Conservation (phyloP, 805 yeast species). For the Pichia eremophila region DNA sequence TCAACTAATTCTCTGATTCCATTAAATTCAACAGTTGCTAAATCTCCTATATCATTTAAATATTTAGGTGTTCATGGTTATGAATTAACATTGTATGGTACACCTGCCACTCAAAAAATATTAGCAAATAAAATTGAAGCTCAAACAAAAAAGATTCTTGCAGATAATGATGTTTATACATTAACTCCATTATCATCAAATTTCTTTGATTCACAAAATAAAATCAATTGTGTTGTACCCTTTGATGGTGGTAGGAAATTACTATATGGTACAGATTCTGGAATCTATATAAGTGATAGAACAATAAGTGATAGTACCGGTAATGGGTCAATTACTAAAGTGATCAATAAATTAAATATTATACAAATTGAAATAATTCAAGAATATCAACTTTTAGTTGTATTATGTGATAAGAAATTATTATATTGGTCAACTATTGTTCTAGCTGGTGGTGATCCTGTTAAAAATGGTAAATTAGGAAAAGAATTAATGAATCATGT, state of each 20-base stretch:
- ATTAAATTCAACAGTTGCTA: slow-evolving; percentile 21
- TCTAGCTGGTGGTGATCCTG: slow-evolving; percentile 37
- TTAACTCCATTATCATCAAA: slow-evolving; percentile 65
- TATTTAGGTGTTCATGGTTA: slow-evolving; percentile 48
- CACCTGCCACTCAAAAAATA: slow-evolving; percentile 63
- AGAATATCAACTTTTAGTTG: slow-evolving; percentile 75
- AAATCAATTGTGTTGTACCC: slow-evolving; percentile 86
- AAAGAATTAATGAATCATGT: slow-evolving; percentile 83
- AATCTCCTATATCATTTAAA: slow-evolving; percentile 41
- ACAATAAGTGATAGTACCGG: slow-evolving; percentile 26
- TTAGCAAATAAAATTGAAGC: slow-evolving; percentile 68
- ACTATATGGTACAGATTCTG: slow-evolving; percentile 85
- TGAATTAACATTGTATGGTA: slow-evolving; percentile 43
- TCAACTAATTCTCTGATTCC: slow-evolving; percentile 12
- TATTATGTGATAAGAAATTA: slow-evolving; percentile 72
- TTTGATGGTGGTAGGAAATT: slow-evolving; percentile 90
- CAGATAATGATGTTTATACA: slow-evolving; percentile 70
- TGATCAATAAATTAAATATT: slow-evolving; percentile 66
- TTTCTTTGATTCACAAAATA: slow-evolving; percentile 63
- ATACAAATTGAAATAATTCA: slow-evolving; percentile 87
- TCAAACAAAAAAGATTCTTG: slow-evolving; percentile 69
- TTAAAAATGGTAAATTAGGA: slow-evolving; percentile 50
- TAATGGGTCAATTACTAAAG: slow-evolving; percentile 41
- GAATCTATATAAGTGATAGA: slow-evolving; percentile 74
- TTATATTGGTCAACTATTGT: slow-evolving; percentile 73